Conservation (phyloP, 148 eudicot genomes). For the Limonium bicolor region DNA sequence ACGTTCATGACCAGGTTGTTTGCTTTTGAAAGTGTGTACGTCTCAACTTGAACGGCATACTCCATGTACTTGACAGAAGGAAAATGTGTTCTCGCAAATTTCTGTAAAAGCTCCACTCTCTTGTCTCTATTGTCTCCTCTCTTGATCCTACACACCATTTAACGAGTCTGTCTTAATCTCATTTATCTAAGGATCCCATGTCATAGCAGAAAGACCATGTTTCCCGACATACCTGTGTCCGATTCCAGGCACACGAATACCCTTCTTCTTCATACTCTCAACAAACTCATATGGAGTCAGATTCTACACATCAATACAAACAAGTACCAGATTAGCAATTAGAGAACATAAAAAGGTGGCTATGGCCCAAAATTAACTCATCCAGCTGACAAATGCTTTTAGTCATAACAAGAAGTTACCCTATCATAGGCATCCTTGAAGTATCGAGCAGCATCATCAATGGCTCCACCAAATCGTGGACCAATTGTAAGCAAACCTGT, state of each 20-base stretch:
- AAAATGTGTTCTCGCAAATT: constrained; percentile 68
- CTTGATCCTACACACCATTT: too few species aligned
- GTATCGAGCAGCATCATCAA: constrained; percentile 98
- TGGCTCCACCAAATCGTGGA: constrained; percentile 95
- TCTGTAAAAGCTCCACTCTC: constrained; percentile 88
- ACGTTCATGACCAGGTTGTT: constrained; percentile 85
- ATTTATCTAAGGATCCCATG: neutral
- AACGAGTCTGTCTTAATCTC: neutral
- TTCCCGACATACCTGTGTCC: constrained; percentile 99
- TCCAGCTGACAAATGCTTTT: neutral
- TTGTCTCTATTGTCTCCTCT: constrained; percentile 95
- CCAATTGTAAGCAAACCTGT: constrained; percentile 94
- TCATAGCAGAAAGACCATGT: too few species aligned
- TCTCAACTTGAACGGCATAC: constrained; percentile 90
- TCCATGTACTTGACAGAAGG: constrained; percentile 98
- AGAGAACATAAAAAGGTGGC: neutral
- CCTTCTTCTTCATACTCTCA: constrained; percentile 95
- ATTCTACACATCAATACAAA: constrained; percentile 29
- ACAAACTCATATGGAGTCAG: constrained; percentile 90
- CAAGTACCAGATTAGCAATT: neutral
- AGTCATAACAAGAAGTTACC: constrained; percentile 50
- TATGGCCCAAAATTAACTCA: neutral
- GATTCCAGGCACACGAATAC: constrained; percentile 97
- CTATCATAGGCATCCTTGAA: constrained; percentile 92
- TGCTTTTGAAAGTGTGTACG: constrained; percentile 93